phyloP scores from a whole-genome alignment of 148 eudicot species.

The Nyssa sinensis region DNA sequence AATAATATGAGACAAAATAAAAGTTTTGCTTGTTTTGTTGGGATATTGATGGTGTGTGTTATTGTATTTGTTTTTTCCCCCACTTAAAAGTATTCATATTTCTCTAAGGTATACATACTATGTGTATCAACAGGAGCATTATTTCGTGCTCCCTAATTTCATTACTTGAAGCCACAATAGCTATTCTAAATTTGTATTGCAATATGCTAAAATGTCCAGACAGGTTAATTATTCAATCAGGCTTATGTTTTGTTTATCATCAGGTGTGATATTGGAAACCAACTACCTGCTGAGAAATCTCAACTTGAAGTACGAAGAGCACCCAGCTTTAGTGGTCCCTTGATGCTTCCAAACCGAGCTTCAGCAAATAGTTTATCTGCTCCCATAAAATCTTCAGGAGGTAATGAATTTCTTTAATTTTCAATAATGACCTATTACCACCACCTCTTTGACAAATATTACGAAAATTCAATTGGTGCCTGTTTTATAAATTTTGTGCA shows the following conservation, averaged over 20 bases:
- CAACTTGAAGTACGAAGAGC: slow-evolving; percentile 53
- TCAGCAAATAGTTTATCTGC: slow-evolving; percentile 98
- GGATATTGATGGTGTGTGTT: too few relatives aligned
- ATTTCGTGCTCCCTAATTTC: too few relatives aligned
- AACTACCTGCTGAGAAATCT: slow-evolving; percentile 39
- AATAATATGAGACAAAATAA: too few relatives aligned
- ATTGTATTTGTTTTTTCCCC: too few relatives aligned
- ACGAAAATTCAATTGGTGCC: neutral
- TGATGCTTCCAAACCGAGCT: slow-evolving; percentile 86
- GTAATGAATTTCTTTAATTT: slow-evolving; percentile 30
- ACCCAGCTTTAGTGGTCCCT: slow-evolving; percentile 92
- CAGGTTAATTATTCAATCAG: neutral
- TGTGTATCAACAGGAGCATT: too few relatives aligned
- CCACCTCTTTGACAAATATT: neutral
- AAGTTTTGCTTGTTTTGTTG: too few relatives aligned
- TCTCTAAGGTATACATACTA: too few relatives aligned
- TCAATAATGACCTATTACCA: neutral
- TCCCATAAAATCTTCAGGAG: slow-evolving; percentile 91
- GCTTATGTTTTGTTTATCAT: slow-evolving; percentile 16
- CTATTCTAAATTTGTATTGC: too few relatives aligned
- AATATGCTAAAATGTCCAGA: neutral
- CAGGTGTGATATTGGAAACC: slow-evolving; percentile 74
- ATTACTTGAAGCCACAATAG: too few relatives aligned
- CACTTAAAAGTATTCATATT: too few relatives aligned
- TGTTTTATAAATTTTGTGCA: neutral